Percentiles rank a stretch among this genome's conserved stretches.
These are phyloP conservation scores for Barbarea vulgaris DNA, from an alignment of 345 rosid species.

Conservation along the genomic window DNA sequence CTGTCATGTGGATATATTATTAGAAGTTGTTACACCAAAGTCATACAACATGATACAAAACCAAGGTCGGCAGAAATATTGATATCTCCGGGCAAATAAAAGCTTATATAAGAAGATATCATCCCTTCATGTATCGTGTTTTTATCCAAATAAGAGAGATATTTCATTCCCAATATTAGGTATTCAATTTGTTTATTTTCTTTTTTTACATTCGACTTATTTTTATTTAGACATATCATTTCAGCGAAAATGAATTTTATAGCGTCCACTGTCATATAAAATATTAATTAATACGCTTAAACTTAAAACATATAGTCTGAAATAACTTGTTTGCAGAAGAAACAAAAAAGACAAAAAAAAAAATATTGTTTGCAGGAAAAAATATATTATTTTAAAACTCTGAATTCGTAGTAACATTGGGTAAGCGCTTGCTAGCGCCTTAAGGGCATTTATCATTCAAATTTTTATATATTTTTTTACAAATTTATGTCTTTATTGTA, in stretches of 20 bases:
- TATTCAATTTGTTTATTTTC: background rate
- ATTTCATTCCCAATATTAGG: background rate
- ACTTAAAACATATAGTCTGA: background rate
- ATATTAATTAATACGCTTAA: no score
- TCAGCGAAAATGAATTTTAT: background rate
- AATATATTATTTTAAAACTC: background rate
- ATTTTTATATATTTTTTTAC: background rate
- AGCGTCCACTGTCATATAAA: background rate
- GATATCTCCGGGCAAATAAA: no score
- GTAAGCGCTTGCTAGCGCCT: constrained; percentile 1
- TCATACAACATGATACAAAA: no score
- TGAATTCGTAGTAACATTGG: background rate
- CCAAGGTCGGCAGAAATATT: no score
- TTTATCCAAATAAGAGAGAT: no score
- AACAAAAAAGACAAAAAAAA: no score
- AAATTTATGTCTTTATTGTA: background rate
- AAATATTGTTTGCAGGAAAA: background rate
- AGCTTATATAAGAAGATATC: no score
- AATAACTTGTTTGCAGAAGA: background rate
- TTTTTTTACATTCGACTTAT: no score
- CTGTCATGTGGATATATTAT: no score
- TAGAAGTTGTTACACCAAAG: no score
- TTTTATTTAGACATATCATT: background rate
- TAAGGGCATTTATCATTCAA: background rate
- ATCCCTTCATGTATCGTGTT: background rate